Percentiles rank a stretch among this genome's conserved stretches.
Conservation (phyloP, 306 rosid species). For the Heteromeles arbutifolia region DNA sequence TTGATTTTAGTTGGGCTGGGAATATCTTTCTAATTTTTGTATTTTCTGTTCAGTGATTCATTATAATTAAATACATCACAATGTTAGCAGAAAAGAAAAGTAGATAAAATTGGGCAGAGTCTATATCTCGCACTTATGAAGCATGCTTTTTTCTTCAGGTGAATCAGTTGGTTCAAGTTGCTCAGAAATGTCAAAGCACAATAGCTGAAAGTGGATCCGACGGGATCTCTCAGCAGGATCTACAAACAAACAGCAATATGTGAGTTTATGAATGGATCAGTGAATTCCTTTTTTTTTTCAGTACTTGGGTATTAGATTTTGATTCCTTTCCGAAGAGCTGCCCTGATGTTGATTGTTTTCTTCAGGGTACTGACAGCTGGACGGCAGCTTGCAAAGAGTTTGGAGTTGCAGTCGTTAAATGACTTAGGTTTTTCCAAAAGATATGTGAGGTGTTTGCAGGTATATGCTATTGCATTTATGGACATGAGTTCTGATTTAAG, state of each 20-base stretch:
- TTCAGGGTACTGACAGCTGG: conserved; percentile 84
- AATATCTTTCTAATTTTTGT: too few species aligned
- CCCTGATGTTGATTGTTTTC: conserved; percentile 15
- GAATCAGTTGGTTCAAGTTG: conserved; percentile 80
- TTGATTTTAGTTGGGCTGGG: background rate
- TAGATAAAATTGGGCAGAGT: background rate
- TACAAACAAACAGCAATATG: conserved; percentile 88
- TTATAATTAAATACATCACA: background rate
- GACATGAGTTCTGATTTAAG: background rate
- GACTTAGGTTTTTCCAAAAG: conserved; percentile 95
- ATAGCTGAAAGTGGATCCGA: conserved; percentile 87
- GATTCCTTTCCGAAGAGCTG: background rate
- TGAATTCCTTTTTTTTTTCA: background rate
- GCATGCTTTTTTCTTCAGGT: conserved; percentile 45
- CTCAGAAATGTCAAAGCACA: conserved; percentile 83
- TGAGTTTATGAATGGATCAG: conserved; percentile 34
- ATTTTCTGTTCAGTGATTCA: background rate
- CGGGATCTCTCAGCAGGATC: conserved; percentile 84
- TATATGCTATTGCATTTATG: conserved; percentile 19
- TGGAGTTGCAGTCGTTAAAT: conserved; percentile 86
- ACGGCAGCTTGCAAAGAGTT: conserved; percentile 87
- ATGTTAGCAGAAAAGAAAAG: background rate
- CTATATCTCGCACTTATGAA: background rate
- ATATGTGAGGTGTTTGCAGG: conserved; percentile 98
- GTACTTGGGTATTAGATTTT: background rate